A percentile compares a stretch with the other conserved stretches of the same genome.
Conservation (phyloP, 331 rosid genomes). For the Quercus lobata region DNA sequence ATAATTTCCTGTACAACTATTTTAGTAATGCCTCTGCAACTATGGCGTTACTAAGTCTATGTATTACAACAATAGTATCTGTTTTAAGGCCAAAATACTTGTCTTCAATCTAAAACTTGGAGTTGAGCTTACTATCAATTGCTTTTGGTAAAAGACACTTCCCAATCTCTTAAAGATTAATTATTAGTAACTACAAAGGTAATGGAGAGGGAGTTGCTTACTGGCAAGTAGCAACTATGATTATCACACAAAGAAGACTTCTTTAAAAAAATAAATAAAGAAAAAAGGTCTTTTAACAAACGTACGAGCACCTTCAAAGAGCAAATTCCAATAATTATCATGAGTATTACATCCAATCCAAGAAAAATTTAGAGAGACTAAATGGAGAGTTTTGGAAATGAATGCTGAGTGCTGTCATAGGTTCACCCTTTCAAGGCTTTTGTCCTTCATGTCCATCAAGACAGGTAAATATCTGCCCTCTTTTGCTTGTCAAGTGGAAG, state of each 20-base stretch:
- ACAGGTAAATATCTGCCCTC: constrained; percentile 10
- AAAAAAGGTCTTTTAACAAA: too few species aligned
- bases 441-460: background rate
- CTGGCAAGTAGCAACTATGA: too few species aligned
- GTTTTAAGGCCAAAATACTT: background rate
- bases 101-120: too few species aligned
- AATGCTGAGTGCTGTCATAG: background rate
- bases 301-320: too few species aligned
- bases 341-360: background rate
- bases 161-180: too few species aligned
- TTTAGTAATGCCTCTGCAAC: too few species aligned
- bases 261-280: too few species aligned
- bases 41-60: too few species aligned
- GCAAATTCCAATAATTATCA: background rate
- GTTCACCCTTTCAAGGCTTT: background rate
- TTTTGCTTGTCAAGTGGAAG: constrained; percentile 24
- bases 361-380: background rate
- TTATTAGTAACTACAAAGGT: too few species aligned
- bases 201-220: too few species aligned
- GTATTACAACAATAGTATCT: too few species aligned
- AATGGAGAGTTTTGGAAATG: background rate
- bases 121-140: background rate
- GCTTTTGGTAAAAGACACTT: background rate
- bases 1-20: constrained; percentile 36
- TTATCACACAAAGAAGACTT: too few species aligned